phyloP scores from a whole-genome alignment of 1,284 basidiomycete species.

The Trametes polyzona region DNA sequence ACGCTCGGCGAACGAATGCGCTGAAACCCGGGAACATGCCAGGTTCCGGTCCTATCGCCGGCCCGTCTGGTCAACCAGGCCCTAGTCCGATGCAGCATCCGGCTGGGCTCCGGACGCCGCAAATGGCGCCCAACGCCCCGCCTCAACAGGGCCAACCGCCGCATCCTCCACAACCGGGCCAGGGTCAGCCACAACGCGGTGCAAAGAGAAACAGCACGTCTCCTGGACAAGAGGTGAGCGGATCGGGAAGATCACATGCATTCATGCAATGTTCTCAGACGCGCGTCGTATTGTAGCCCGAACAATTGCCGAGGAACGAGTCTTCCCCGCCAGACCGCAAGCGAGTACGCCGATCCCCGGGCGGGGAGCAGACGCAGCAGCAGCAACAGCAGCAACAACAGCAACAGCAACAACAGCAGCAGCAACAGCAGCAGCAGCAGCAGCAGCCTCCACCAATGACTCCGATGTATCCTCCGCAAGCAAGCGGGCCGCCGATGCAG shows the following conservation, averaged over 20 bases:
- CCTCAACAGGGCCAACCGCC: constrained; percentile 21
- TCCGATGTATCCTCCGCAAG: constrained; percentile 29
- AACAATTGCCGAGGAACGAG: constrained; percentile 54
- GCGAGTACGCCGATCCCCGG: constrained; percentile 59
- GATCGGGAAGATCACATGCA: neutral
- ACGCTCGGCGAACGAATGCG: constrained; percentile 2
- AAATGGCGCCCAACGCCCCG: constrained; percentile 19
- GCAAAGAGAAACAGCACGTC: constrained; percentile 70
- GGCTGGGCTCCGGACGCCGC: constrained; percentile 29
- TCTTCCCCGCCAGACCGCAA: constrained; percentile 69
- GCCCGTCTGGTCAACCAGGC: constrained; percentile 29
- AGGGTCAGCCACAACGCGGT: constrained; percentile 40
- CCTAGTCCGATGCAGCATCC: constrained; percentile 37
- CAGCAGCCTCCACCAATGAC: constrained; percentile 37
- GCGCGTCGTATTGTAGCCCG: constrained; percentile 43
- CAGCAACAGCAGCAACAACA: constrained; percentile 33
- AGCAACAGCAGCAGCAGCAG: constrained; percentile 36
- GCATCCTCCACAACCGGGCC: constrained; percentile 26
- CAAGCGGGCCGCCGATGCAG: constrained; percentile 16
- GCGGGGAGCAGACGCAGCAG: constrained; percentile 43
- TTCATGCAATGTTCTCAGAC: constrained; percentile 12
- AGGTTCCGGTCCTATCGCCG: constrained; percentile 22
- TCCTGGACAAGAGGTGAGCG: constrained; percentile 66
- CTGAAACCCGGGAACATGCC: constrained; percentile 19
- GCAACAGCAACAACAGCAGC: constrained; percentile 35